These are phyloP conservation scores for Begonia masoniana DNA, from an alignment of 306 rosid genomes.

Conservation along the genomic window DNA sequence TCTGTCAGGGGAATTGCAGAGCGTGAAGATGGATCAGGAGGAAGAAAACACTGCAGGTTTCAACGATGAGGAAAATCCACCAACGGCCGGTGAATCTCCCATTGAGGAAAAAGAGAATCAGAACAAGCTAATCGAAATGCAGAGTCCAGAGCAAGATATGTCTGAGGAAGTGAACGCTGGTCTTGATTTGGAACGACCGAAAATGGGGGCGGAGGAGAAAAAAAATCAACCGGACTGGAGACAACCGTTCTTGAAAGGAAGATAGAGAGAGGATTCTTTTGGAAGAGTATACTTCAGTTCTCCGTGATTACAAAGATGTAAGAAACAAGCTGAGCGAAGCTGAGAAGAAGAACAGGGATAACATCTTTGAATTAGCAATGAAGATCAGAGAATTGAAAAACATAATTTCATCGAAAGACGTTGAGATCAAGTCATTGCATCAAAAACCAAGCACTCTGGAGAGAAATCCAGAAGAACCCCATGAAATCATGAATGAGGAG, in stretches of 20 bases:
- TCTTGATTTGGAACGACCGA: slow-evolving; percentile 20
- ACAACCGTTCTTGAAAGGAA: slow-evolving; percentile 39
- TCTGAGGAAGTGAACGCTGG: slow-evolving; percentile 10
- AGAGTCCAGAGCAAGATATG: too few relatives aligned
- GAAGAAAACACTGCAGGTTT: too few relatives aligned
- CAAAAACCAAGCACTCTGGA: slow-evolving; percentile 9
- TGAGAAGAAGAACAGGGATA: slow-evolving; percentile 54
- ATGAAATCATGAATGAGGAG: slow-evolving; percentile 15
- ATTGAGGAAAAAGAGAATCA: slow-evolving; percentile 22
- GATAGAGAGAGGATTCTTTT: slow-evolving; percentile 54
- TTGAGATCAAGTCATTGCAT: slow-evolving; percentile 35
- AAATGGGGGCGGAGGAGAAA: slow-evolving; percentile 24
- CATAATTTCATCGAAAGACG: slow-evolving; percentile 37
- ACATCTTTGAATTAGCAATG: slow-evolving; percentile 47
- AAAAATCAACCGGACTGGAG: slow-evolving; percentile 49
- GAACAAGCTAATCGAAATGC: background rate
- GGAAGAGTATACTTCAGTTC: slow-evolving; percentile 64
- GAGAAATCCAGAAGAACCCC: slow-evolving; percentile 24
- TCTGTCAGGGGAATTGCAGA: too few relatives aligned
- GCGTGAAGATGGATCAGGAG: too few relatives aligned
- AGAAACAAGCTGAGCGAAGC: slow-evolving; percentile 42
- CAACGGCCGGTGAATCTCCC: too few relatives aligned
- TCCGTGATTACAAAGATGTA: slow-evolving; percentile 50
- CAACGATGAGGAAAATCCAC: slow-evolving; percentile 16
- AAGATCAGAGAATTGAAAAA: slow-evolving; percentile 58